Conservation (phyloP, 208 protist species). For the Leishmania major region DNA sequence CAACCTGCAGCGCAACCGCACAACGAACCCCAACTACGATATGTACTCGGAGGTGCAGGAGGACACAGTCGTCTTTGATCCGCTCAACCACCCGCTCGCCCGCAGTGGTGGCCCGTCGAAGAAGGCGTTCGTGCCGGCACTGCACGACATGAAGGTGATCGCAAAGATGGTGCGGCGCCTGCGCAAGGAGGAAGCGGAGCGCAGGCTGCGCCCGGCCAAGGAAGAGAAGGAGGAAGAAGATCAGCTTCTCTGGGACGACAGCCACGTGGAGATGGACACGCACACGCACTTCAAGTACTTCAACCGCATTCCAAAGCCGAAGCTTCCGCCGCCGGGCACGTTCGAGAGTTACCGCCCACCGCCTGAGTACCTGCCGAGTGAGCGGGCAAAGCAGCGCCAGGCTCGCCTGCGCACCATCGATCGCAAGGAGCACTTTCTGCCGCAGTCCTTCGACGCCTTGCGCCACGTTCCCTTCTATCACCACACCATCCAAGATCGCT, state of each 20-base stretch:
- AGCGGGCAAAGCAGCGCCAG: conserved; percentile 90
- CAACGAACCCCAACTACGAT: conserved; percentile 84
- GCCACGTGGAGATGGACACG: conserved; percentile 86
- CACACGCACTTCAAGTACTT: conserved; percentile 89
- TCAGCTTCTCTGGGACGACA: conserved; percentile 80
- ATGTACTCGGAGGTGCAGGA: conserved; percentile 88
- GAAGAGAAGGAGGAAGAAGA: conserved; percentile 39
- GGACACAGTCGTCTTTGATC: conserved; percentile 89
- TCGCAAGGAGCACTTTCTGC: conserved; percentile 94
- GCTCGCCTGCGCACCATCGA: conserved; percentile 89
- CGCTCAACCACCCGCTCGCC: conserved; percentile 93
- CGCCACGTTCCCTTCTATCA: conserved; percentile 96
- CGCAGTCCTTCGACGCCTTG: conserved; percentile 92
- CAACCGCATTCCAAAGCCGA: conserved; percentile 84
- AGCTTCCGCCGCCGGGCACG: conserved; percentile 90
- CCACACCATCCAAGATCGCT: conserved; percentile 97
- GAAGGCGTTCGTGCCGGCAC: conserved; percentile 78
- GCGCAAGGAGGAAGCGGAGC: conserved; percentile 55
- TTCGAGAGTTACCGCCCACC: conserved; percentile 99
- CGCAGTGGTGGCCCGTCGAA: conserved; percentile 84
- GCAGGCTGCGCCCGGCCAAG: conserved; percentile 30
- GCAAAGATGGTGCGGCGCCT: conserved; percentile 90
- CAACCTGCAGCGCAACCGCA: conserved; percentile 93
- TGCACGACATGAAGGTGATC: conserved; percentile 92
- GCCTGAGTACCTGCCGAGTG: conserved; percentile 96